Percentiles rank a stretch among this genome's conserved stretches.
Evolutionary conservation across 208 protist species (phyloP).

Genomic region (Acanthamoeba polyphaga): DNA sequence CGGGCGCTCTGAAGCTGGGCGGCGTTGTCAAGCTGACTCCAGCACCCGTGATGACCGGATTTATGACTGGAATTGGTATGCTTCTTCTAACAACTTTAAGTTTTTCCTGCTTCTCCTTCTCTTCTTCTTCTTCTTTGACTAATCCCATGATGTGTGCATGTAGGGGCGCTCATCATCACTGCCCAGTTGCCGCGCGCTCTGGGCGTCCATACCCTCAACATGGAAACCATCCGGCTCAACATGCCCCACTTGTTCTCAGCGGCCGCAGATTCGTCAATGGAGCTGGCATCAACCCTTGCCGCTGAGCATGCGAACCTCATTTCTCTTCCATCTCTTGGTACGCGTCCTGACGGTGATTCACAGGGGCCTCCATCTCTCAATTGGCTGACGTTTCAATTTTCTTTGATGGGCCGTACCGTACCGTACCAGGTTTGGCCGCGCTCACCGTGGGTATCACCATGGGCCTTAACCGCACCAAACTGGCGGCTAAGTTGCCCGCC

Average conservation of each 20-base stretch:
- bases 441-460: not conserved
- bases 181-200: not conserved
- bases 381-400: not conserved
- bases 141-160: not conserved
- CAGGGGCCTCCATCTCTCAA: not conserved
- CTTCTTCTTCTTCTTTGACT: not conserved
- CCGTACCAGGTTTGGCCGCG: not conserved
- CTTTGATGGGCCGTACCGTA: too few relatives aligned
- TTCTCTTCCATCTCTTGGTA: slow-evolving; percentile 8
- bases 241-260: not conserved
- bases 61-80: slow-evolving; percentile 35
- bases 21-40: slow-evolving; percentile 36
- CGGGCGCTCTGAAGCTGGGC: slow-evolving; percentile 15
- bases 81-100: too few relatives aligned
- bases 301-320: not conserved
- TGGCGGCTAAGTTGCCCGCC: not conserved
- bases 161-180: slow-evolving; percentile 21
- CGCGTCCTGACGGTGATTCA: too few relatives aligned
- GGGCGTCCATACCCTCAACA: not conserved
- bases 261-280: not conserved
- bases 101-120: not conserved
- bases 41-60: slow-evolving; percentile 7
- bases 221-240: not conserved
- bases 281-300: not conserved
- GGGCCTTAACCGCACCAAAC: not conserved